Conservation (phyloP, 1,139 yeast genomes). For the Geotrichum reessii region DNA sequence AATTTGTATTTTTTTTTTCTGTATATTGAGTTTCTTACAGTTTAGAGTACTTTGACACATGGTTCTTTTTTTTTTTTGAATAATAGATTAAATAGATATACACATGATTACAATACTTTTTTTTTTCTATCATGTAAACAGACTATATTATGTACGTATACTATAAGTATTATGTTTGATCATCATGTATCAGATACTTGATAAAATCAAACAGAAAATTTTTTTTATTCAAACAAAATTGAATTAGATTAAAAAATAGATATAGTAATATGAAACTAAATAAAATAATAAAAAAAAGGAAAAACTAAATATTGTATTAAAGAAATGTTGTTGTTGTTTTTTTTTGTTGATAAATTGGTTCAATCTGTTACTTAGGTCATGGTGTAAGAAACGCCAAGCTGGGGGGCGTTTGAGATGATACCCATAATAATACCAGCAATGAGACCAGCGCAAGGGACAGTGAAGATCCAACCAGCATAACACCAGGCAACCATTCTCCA, state of each 20-base stretch:
- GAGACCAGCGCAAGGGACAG: slow-evolving; percentile 69
- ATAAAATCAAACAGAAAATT: no score
- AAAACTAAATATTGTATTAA: not conserved
- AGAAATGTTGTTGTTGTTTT: not conserved
- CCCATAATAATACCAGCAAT: slow-evolving; percentile 64
- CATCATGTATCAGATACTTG: no score
- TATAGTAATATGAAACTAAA: not conserved
- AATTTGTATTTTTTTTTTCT: not conserved
- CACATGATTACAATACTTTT: not conserved
- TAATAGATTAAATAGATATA: no score
- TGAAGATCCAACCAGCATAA: slow-evolving; percentile 66
- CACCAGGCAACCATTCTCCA: slow-evolving; percentile 76
- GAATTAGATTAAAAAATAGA: not conserved
- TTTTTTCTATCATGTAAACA: no score
- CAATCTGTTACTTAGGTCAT: slow-evolving; percentile 8
- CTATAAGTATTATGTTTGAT: no score
- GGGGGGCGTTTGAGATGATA: slow-evolving; percentile 63
- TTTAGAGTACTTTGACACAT: no score
- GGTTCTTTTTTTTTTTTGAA: no score
- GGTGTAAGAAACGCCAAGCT: slow-evolving; percentile 37
- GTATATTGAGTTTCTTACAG: not conserved
- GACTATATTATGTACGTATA: no score
- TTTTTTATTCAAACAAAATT: not conserved
- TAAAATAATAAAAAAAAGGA: not conserved
- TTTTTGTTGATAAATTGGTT: not conserved